Evolutionary conservation across 371 early-diverging fungal species (phyloP), one percentile per base, ranked within the genome.

Genomic region (Conidiobolus coronatus): DNA sequence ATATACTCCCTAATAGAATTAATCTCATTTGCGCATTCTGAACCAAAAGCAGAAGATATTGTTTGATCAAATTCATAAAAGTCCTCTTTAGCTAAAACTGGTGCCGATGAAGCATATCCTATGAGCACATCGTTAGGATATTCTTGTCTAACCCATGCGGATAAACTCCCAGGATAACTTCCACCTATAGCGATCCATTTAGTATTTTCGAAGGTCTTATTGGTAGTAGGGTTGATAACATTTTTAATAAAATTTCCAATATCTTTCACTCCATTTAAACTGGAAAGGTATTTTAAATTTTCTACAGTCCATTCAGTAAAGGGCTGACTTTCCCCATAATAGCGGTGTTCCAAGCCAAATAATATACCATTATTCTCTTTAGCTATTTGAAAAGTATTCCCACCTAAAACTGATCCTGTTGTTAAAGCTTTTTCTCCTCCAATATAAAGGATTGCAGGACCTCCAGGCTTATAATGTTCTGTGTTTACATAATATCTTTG

Each of bases 141-240:
- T 53, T 65, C 57, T 34, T 60, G 55, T 18, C 77, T 65, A 50
- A 73, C 60, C 81, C 80, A 84, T 0, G 73, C 74, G 5, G 79
- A 78, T 8, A 81, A 50, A 45, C 68, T 77, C 1, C 77, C 82
- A 24, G 75, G 62, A 52, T 80, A 84, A 12, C 75, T 75, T 19
- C 78, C 78, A 18, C 82, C 81, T 2, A 69, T 60, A 0, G 67
- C 60, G n/a, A 81, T 69, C 70, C 79, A 78, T 50, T 71, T 76
- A 18, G 37, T 37, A 5, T 23, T 33, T 5, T 12, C 20, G 5
- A 29, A 29, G 23, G 70, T 57, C 14, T 56, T 45, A 36, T 11
- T 53, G 48, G 15, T 54, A 4, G 9, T 15, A 37, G 15, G 29
- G 14, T 23, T 20, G n/a, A n/a, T 15, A 11, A 37, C 37, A 13